Evolutionary conservation across 192 early-diverging fungal genomes (phyloP), one percentile per base, ranked within the genome.

Genomic region (Coemansia sp.): DNA sequence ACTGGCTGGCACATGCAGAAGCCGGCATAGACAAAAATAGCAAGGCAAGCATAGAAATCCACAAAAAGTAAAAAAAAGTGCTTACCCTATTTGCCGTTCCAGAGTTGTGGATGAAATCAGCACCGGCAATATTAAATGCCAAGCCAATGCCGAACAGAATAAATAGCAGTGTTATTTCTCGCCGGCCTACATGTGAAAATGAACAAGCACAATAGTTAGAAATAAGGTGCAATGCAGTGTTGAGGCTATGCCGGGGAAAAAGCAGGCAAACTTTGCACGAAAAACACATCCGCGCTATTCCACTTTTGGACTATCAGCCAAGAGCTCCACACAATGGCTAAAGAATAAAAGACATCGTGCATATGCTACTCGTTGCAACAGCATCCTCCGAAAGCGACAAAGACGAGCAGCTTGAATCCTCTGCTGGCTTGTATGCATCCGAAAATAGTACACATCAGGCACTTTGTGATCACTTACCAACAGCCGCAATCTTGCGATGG

Each of bases 81-180:
- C 74, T 61, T 84, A 76, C 82, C 67, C 61, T 73, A 71, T 81
- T 84, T 39, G 59, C 71, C 32, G 64, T 74, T 16, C 65, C 41
- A 6, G 77, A 71, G 23, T 43, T 23, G 42, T 63, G 67, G 44
- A 75, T 68, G 57, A 79, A 68, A 57, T 80, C 83, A 13, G 74
- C 69, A 15, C 77, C 83, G 16, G 65, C 74, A 60, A 77, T 52
- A 64, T 84, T 79, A 26, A 81, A 63, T 18, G 53, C 78, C n/a
- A 84, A 63, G 52, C 64, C 50, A n/a, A 84, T 58, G 59, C 71
- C 70, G 41, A 70, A 84, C 19, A 77, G 59, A 26, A 69, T 63
- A 54, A 84, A 62, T 15, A 84, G 60, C 65, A 81, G 57, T 6
- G 77, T 70, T 75, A 84, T 84, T 54, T 84, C 83, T 76, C 77